These are phyloP conservation scores for Monosporozyma solicola DNA, from an alignment of 805 yeast species.

Conservation along the genomic window DNA sequence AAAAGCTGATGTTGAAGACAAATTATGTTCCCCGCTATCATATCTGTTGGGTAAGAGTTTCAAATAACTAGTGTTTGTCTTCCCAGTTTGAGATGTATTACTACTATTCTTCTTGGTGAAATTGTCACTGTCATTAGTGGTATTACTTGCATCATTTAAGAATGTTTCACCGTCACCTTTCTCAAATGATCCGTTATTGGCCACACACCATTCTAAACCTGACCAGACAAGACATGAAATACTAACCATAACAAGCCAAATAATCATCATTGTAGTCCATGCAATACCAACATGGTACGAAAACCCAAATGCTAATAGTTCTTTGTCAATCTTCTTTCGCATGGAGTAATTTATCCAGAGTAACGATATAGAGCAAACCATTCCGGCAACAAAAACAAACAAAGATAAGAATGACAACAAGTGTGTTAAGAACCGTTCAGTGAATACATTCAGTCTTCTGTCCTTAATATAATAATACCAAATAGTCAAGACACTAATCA, in stretches of 20 bases:
- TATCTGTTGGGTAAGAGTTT: not conserved
- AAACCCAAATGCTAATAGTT: conserved; percentile 23
- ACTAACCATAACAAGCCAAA: conserved; percentile 13
- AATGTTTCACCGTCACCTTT: not conserved
- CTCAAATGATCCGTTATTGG: conserved; percentile 6
- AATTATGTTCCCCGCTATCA: not conserved
- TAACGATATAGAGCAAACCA: conserved; percentile 12
- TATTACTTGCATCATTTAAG: not conserved
- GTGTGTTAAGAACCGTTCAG: conserved; percentile 19
- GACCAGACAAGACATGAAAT: conserved; percentile 26
- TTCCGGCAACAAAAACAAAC: conserved; percentile 14
- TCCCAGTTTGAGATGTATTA: not conserved
- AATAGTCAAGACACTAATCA: conserved; percentile 10
- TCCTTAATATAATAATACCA: conserved; percentile 25
- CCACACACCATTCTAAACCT: conserved; percentile 30
- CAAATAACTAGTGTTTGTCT: conserved; percentile 1
- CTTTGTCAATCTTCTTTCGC: conserved; percentile 15
- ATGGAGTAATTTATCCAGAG: conserved; percentile 13
- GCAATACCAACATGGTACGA: conserved; percentile 17
- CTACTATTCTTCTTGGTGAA: not conserved
- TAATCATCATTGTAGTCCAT: conserved; percentile 21
- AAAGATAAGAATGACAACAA: conserved; percentile 19
- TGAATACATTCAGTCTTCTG: conserved; percentile 12
- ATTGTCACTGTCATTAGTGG: not conserved
- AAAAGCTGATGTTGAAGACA: not conserved